phyloP scores from a whole-genome alignment of 2,329 filamentous ascomycete genomes.

The Sporothrix pseudoabietina region DNA sequence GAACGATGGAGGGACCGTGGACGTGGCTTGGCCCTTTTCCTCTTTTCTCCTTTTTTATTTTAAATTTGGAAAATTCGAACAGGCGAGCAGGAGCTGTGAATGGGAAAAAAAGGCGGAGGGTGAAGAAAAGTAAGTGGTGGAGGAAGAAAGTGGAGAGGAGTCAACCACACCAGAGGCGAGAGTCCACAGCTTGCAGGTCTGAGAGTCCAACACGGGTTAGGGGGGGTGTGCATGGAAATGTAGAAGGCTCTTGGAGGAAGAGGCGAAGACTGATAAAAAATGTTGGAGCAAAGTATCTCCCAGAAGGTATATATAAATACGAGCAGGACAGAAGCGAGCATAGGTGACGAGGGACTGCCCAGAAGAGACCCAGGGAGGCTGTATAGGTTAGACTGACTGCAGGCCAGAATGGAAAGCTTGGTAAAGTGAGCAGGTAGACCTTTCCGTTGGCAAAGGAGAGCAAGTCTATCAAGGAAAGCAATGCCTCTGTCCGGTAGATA shows the following conservation, averaged over 20 bases:
- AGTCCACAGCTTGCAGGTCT: neutral
- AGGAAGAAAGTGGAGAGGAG: neutral
- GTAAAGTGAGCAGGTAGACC: neutral
- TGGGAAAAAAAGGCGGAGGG: slow-evolving; percentile 37
- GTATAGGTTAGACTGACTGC: neutral
- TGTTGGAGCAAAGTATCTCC: neutral
- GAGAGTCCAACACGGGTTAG: neutral
- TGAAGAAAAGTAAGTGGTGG: neutral
- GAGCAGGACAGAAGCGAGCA: neutral
- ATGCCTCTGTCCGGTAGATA: neutral
- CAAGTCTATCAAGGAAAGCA: neutral
- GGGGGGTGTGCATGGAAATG: slow-evolving; percentile 32
- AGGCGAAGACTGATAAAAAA: neutral
- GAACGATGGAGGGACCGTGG: neutral
- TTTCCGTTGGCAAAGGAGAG: neutral
- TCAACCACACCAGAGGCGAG: neutral
- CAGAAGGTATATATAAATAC: neutral
- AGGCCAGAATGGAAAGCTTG: neutral
- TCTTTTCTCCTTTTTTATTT: neutral
- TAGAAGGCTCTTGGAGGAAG: neutral
- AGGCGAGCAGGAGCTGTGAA: neutral
- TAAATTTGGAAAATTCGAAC: slow-evolving; percentile 7
- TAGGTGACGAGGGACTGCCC: neutral
- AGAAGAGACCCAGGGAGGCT: neutral
- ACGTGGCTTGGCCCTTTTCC: slow-evolving; percentile 18